Base-by-base conservation (phyloP, 2,329 filamentous ascomycete genomes). In the Chaetothyriales sp. region DNA sequence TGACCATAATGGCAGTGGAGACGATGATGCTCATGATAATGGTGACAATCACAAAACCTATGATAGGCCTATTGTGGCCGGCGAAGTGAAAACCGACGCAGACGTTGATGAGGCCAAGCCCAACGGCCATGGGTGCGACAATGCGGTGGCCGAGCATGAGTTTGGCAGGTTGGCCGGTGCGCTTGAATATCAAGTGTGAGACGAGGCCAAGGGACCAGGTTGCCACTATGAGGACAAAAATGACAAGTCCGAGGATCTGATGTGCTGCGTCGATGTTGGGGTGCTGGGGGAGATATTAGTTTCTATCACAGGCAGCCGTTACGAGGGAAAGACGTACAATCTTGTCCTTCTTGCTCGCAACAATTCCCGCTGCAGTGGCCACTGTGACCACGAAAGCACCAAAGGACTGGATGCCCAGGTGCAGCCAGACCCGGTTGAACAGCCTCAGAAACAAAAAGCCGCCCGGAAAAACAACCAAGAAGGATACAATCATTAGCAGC, bases 51-150 rank as follows among this genome's bases (percentile, higher is more conserved):
- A 77, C 61, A 20, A 68, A 72, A 7, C 72, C 68, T n/a, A 78
- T 69, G 33, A 73, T 67, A 59, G 70, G 72, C 56, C 63, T 64
- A n/a, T 68, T 74, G 43, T 55, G 54, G 13, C 73, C 66, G 2
- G 79, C 77, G 49, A 82, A 74, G 0, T 71, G 69, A 61, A 82
- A 81, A 20, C 80, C 80, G 4, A 81, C 64, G 56, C 80, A 79
- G 19, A 70, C 76, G 56, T 82, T 81, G 51, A 75, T 59, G 15
- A 77, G 66, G 45, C 77, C 80, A 2, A 80, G 60, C 8, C 73
- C 62, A 18, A 82, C 69, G 37, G 78, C 68, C 2, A 73, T 46
- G 13, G 78, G 73, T 2, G 80, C 80, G 2, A 80, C 66, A 73
- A 78, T 78, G 18, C 77, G 65, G 64, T 83, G 80, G 20, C 76